phyloP scores from a whole-genome alignment of 2,329 filamentous ascomycete genomes.

The Diaporthe aspalathi region DNA sequence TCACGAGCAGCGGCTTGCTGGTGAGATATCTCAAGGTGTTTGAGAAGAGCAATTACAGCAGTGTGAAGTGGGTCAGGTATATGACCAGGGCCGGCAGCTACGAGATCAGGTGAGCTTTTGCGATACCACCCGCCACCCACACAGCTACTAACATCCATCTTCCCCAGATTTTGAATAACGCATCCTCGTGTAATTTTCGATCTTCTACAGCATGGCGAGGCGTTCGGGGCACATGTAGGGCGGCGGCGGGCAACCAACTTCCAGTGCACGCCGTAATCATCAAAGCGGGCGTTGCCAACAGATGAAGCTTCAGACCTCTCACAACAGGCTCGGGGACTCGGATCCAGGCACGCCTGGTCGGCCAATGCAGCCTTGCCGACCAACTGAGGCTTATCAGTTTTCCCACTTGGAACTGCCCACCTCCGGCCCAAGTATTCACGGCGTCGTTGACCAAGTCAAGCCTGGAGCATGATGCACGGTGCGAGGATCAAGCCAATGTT shows the following conservation, averaged over 20 bases:
- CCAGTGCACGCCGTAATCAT: constrained; percentile 11
- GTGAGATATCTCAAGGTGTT: constrained; percentile 98
- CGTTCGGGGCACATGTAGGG: constrained; percentile 13
- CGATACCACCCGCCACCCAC: constrained; percentile 41
- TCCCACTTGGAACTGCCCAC: background rate
- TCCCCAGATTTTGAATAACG: constrained; percentile 26
- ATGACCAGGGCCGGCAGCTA: constrained; percentile 99
- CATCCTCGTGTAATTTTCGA: background rate
- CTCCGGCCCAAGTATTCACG: background rate
- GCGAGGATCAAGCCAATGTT: background rate
- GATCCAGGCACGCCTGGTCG: background rate
- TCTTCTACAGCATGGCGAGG: constrained; percentile 32
- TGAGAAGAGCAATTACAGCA: constrained; percentile 98
- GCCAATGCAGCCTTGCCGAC: background rate
- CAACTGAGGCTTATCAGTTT: background rate
- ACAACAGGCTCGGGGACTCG: background rate
- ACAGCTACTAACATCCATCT: background rate
- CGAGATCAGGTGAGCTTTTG: constrained; percentile 79
- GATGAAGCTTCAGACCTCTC: background rate
- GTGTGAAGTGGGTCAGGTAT: constrained; percentile 98
- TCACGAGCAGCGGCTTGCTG: constrained; percentile 91
- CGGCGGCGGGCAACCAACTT: constrained; percentile 2
- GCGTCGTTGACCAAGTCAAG: background rate
- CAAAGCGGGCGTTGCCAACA: background rate
- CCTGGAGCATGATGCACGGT: background rate